Conservation (phyloP, 768 basidiomycete species). For the Kwoniella bestiolae region DNA sequence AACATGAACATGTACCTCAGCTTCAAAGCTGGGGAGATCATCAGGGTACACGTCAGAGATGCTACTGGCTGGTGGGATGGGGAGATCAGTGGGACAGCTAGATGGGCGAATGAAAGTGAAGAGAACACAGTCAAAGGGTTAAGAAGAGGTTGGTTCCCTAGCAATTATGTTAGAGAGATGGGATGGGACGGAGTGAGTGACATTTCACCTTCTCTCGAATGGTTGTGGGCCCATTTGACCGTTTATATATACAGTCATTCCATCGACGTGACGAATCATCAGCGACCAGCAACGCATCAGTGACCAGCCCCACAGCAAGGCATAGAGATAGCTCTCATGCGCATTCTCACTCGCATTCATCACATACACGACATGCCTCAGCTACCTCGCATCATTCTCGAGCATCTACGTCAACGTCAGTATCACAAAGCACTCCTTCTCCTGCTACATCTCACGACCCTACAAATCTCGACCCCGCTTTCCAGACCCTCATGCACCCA, state of each 20-base stretch:
- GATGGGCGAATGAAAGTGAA: slow-evolving; percentile 15
- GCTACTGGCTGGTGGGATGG: slow-evolving; percentile 98
- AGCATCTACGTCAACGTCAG: slow-evolving; percentile 20
- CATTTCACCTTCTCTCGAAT: too few species aligned
- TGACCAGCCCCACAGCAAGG: slow-evolving; percentile 19
- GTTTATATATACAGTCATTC: not conserved
- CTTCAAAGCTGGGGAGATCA: slow-evolving; percentile 87
- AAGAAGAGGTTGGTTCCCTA: slow-evolving; percentile 94
- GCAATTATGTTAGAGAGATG: slow-evolving; percentile 71
- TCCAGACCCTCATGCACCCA: slow-evolving; percentile 78
- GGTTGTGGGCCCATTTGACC: too few species aligned
- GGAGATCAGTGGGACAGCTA: slow-evolving; percentile 69
- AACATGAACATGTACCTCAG: slow-evolving; percentile 75
- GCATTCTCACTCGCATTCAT: slow-evolving; percentile 2
- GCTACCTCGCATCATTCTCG: slow-evolving; percentile 34
- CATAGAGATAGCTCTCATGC: not conserved
- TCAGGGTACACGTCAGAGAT: slow-evolving; percentile 87
- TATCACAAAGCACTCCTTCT: slow-evolving; percentile 12
- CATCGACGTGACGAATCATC: slow-evolving; percentile 15
- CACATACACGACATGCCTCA: slow-evolving; percentile 30
- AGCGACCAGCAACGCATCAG: slow-evolving; percentile 4
- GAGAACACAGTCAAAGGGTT: slow-evolving; percentile 34
- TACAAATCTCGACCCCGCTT: slow-evolving; percentile 65
- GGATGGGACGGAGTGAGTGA: slow-evolving; percentile 35
- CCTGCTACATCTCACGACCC: slow-evolving; percentile 60